Evolutionary conservation across 2,329 filamentous ascomycete genomes (phyloP).

Genomic region (Ceratocystis cubensis): DNA sequence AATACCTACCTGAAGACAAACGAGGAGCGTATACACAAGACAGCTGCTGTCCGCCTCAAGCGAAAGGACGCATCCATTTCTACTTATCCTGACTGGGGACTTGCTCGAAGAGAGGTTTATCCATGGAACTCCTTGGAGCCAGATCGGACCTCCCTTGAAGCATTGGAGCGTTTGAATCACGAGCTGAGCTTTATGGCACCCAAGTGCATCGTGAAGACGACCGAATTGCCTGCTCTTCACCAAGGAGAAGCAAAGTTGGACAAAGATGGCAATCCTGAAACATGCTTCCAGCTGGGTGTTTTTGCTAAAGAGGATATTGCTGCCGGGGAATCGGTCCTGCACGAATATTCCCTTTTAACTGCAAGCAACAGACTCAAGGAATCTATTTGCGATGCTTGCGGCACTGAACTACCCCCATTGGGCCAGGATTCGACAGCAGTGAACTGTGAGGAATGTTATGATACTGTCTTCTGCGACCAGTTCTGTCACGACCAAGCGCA

Average conservation of each 20-base stretch:
- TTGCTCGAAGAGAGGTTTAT: constrained; percentile 58
- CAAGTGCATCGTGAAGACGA: constrained; percentile 66
- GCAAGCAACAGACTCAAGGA: constrained; percentile 83
- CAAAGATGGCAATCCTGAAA: constrained; percentile 38
- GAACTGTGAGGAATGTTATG: constrained; percentile 48
- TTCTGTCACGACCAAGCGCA: constrained; percentile 46
- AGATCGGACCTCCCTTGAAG: constrained; percentile 56
- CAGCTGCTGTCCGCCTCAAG: constrained; percentile 39
- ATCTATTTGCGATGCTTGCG: constrained; percentile 79
- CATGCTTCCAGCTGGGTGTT: constrained; percentile 69
- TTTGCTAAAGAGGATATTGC: constrained; percentile 75
- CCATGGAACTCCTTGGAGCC: constrained; percentile 57
- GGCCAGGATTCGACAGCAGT: constrained; percentile 26
- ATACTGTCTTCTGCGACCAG: constrained; percentile 54
- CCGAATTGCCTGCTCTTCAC: constrained; percentile 61
- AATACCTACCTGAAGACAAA: constrained; percentile 45
- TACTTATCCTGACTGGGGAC: constrained; percentile 54
- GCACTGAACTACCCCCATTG: constrained; percentile 43
- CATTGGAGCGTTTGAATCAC: constrained; percentile 58
- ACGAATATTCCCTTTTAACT: constrained; percentile 75
- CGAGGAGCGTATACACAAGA: constrained; percentile 40
- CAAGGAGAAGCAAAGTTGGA: constrained; percentile 39
- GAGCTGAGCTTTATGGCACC: constrained; percentile 58
- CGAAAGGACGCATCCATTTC: constrained; percentile 36
- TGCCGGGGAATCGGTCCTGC: constrained; percentile 62